Conservation (phyloP, 1,139 yeast species). For the Protomyces gravidus region DNA sequence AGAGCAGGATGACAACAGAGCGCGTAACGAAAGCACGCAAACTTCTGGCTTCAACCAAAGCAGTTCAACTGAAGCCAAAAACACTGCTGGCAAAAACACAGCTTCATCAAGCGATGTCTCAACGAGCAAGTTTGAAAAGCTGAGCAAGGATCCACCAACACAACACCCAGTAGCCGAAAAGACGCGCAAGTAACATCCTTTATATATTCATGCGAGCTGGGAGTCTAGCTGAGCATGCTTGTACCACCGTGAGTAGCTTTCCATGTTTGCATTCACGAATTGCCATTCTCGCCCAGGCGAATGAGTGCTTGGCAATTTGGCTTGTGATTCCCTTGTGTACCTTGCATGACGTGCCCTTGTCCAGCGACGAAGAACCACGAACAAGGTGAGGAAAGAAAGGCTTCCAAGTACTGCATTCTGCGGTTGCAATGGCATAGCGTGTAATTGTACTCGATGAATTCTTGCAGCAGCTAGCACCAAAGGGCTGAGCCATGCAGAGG, state of each 20-base stretch:
- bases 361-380: no score
- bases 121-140: constrained; percentile 19
- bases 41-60: neutral
- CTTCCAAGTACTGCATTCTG: no score
- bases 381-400: no score
- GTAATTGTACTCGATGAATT: no score
- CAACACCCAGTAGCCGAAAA: neutral
- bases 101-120: constrained; percentile 11
- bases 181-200: neutral
- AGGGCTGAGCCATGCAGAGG: neutral
- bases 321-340: no score
- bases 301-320: neutral
- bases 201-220: no score
- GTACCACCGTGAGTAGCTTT: no score
- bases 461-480: no score
- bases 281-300: neutral
- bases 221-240: no score
- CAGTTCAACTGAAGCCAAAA: neutral
- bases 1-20: neutral
- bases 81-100: neutral
- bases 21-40: neutral
- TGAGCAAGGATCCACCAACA: constrained; percentile 1
- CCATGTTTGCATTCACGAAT: neutral
- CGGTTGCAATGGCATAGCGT: no score
- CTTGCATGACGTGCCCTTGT: no score